Evolutionary conservation across 768 basidiomycete species (phyloP).

Genomic region (Suillus hirtellus): DNA sequence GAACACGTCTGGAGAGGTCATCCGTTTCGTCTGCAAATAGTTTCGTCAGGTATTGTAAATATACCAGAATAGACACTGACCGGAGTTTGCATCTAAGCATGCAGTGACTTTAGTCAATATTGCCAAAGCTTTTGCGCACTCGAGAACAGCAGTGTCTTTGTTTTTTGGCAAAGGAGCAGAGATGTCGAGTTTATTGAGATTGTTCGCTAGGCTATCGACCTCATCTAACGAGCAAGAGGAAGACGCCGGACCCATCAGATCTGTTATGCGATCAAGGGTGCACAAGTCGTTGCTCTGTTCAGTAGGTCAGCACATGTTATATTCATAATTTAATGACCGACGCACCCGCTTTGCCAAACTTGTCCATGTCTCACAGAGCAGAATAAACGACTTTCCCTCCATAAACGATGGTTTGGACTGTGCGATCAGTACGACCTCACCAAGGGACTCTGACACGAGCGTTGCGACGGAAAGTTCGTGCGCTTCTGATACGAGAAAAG

Average conservation of each 20-base stretch:
- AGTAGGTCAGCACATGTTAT: background rate
- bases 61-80: background rate
- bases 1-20: slow-evolving; percentile 21
- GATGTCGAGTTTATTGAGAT: slow-evolving; percentile 21
- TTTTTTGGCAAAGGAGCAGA: background rate
- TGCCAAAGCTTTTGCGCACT: slow-evolving; percentile 43
- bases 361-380: slow-evolving; percentile 74
- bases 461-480: slow-evolving; percentile 24
- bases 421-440: slow-evolving; percentile 42
- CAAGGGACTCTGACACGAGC: slow-evolving; percentile 44
- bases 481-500: slow-evolving; percentile 16
- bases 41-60: background rate
- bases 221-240: slow-evolving; percentile 9
- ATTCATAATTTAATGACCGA: background rate
- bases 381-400: slow-evolving; percentile 52
- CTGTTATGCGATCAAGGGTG: slow-evolving; percentile 48
- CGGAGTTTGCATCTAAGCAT: slow-evolving; percentile 24
- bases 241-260: slow-evolving; percentile 33
- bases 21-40: slow-evolving; percentile 9
- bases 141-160: slow-evolving; percentile 26
- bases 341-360: slow-evolving; percentile 64
- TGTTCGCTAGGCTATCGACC: slow-evolving; percentile 22
- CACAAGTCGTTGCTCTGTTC: slow-evolving; percentile 49
- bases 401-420: slow-evolving; percentile 46
- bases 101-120: slow-evolving; percentile 47